Conservation (phyloP, 2,329 filamentous ascomycete species). For the Blastomyces parvus region DNA sequence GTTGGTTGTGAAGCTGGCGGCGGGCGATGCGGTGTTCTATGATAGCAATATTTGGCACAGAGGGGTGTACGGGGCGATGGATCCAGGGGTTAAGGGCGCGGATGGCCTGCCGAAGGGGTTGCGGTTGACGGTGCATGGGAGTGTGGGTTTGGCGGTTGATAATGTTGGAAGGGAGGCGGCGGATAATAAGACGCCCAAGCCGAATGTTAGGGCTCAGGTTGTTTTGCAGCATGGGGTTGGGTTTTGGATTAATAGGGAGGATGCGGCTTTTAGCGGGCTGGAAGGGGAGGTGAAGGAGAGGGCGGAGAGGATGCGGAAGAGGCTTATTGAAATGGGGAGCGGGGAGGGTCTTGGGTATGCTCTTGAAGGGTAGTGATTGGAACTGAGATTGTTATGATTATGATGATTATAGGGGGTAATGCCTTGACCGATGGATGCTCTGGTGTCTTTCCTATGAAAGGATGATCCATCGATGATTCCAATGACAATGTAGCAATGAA, state of each 20-base stretch:
- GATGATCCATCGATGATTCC: background rate
- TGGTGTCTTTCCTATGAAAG: background rate
- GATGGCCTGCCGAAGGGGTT: conserved; percentile 28
- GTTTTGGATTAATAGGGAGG: conserved; percentile 34
- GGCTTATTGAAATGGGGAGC: conserved; percentile 37
- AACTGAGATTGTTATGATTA: background rate
- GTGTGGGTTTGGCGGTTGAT: conserved; percentile 30
- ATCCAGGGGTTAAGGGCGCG: conserved; percentile 18
- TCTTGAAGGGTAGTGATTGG: conserved; percentile 28
- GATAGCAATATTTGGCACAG: conserved; percentile 71
- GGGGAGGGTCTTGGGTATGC: conserved; percentile 39
- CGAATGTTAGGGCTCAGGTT: conserved; percentile 34
- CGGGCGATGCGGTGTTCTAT: conserved; percentile 79
- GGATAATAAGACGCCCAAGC: conserved; percentile 15
- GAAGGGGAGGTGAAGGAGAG: conserved; percentile 24
- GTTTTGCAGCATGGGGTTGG: conserved; percentile 41
- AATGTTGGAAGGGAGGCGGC: conserved; percentile 7
- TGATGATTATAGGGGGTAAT: background rate
- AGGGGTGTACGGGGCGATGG: conserved; percentile 31
- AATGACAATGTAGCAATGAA: background rate
- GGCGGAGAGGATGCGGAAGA: conserved; percentile 37
- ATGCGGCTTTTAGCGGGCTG: conserved; percentile 29
- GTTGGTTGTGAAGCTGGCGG: conserved; percentile 54
- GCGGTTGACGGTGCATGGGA: conserved; percentile 37
- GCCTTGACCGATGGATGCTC: background rate